These are phyloP conservation scores for Lipomyces spencermartinsiae DNA, from an alignment of 805 yeast species.

Conservation along the genomic window DNA sequence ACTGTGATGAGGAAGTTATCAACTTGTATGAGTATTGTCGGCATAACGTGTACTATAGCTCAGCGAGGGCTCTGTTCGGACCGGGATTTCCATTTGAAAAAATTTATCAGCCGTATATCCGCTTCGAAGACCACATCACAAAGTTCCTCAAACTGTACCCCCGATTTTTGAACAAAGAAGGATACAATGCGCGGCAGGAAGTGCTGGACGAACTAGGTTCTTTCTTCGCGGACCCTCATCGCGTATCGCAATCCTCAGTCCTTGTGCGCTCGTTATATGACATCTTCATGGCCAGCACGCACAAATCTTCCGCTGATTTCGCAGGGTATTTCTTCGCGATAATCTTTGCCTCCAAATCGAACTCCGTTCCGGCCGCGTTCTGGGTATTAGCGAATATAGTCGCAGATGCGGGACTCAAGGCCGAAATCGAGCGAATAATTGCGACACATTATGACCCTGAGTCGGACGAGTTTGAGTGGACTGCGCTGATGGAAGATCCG, in stretches of 20 bases:
- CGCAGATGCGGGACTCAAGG: conserved; percentile 15
- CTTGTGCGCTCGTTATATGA: conserved; percentile 12
- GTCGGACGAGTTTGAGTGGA: conserved; percentile 27
- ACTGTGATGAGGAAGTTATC: not conserved
- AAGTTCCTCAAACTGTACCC: conserved; percentile 26
- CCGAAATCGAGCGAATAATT: conserved; percentile 17
- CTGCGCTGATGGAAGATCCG: conserved; percentile 20
- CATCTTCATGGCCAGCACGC: not conserved
- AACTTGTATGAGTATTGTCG: conserved; percentile 17
- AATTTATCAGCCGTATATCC: conserved; percentile 16
- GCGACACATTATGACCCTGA: conserved; percentile 15
- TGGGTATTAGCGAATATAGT: conserved; percentile 27
- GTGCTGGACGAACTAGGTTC: conserved; percentile 22
- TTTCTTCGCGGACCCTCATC: conserved; percentile 14
- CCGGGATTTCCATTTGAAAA: conserved; percentile 23
- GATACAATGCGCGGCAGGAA: conserved; percentile 25
- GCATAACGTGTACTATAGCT: conserved; percentile 15
- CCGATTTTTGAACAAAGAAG: conserved; percentile 19
- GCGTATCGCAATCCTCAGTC: conserved; percentile 16
- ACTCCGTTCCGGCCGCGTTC: conserved; percentile 31
- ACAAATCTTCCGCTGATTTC: conserved; percentile 17
- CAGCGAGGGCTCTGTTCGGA: conserved; percentile 32
- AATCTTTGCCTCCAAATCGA: conserved; percentile 30
- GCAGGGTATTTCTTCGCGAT: conserved; percentile 31
- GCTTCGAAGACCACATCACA: conserved; percentile 27